Evolutionary conservation across 257 asterid species (phyloP).

Genomic region (Penstemon barbatus): DNA sequence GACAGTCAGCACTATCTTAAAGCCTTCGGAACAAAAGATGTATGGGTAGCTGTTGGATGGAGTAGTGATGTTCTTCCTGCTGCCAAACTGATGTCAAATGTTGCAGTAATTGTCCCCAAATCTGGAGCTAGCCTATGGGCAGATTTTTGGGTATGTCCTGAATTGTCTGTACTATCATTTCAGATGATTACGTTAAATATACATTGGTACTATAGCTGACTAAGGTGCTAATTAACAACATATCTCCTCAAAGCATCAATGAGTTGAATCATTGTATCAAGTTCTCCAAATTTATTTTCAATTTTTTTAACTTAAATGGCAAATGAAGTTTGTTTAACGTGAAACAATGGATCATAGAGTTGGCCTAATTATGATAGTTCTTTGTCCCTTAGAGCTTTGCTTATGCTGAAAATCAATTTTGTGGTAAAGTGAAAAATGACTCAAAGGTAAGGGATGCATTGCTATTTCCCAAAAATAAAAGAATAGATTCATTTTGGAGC

Average conservation of each 20-base stretch:
- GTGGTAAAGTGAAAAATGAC: too few species aligned
- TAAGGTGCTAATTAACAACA: background rate
- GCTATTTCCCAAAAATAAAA: background rate
- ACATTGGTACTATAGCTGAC: background rate
- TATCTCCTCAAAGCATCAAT: background rate
- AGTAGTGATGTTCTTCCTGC: slow-evolving; percentile 86
- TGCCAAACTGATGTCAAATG: slow-evolving; percentile 80
- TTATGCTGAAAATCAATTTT: too few species aligned
- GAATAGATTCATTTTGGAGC: background rate
- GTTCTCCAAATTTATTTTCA: background rate
- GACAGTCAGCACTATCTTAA: slow-evolving; percentile 79
- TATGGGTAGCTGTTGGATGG: slow-evolving; percentile 99
- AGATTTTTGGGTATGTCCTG: slow-evolving; percentile 78
- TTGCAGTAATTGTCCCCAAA: slow-evolving; percentile 82
- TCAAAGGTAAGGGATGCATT: background rate
- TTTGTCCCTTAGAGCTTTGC: background rate
- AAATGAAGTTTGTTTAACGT: background rate
- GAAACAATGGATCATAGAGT: background rate
- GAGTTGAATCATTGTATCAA: background rate
- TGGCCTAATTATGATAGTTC: background rate
- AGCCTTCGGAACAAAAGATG: slow-evolving; percentile 88
- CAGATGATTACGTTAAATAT: background rate
- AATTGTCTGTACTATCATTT: slow-evolving; percentile 17
- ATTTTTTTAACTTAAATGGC: background rate
- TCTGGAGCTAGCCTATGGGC: slow-evolving; percentile 98